Evolutionary conservation across 2,329 filamentous ascomycete genomes (phyloP), one percentile per base, ranked within the genome.

Genomic region (Diplodia intermedia): DNA sequence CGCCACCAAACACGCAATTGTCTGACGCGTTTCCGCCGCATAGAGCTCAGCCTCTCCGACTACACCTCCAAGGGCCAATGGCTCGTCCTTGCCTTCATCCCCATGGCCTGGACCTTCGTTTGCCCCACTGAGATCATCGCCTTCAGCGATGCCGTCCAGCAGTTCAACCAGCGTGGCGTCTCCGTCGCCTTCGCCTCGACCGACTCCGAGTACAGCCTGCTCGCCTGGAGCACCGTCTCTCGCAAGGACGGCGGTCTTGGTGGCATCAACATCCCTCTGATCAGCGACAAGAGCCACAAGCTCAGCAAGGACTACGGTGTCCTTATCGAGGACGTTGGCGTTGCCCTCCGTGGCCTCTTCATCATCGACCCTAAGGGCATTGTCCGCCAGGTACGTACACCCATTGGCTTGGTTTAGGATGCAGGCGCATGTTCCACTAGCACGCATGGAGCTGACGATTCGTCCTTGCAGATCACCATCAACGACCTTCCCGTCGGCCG

Each of bases 51-150:
- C 73, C 74, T 80, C 56, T 76, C 75, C 33, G 70, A 75, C 71
- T 83, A 80, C 74, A 78, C 76, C 36, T 74, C 75, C 54, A 79
- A 75, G 71, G 81, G 82, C 69, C 81, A 84, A 80, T 85, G 88
- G 88, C 84, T 89, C 69, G 82, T 89, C 73, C 86, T 90, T 40
- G 85, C 87, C 71, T 90, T 90, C 82, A 87, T 89, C 77, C 88
- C 88, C 68, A 87, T 89, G 80, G 88, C 89, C 73, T 90, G 88
- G 84, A 89, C 87, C 72, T 90, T 89, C 72, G 87, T 90, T 75
- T 90, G 88, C 81, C 86, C 86, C 33, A 88, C 86, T 75, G 86
- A 90, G 79, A 89, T 90, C 79, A 85, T 88, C 74, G 86, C 88
- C 74, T 90, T 86, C 81, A 87, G 85, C 77, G 85, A 88, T 68